phyloP scores from a whole-genome alignment of 805 yeast genomes.

The Maudiozyma pseudohumilis region DNA sequence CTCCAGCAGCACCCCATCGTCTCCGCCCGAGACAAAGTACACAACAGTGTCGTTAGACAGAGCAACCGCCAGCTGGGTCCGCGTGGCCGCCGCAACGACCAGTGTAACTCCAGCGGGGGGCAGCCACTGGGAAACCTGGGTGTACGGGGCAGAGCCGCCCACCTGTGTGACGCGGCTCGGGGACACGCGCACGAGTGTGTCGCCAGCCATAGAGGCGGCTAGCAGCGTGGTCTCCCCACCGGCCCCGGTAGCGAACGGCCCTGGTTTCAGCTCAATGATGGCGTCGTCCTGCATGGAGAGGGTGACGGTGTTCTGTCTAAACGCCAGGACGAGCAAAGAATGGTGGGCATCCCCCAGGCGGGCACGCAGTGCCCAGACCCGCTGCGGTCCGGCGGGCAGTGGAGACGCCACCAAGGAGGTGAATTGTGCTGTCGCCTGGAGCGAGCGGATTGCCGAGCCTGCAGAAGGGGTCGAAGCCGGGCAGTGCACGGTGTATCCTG shows the following conservation, averaged over 20 bases:
- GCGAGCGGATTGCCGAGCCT: constrained; percentile 32
- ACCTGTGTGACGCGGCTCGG: no score
- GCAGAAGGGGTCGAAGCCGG: constrained; percentile 23
- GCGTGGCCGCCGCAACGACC: constrained; percentile 49
- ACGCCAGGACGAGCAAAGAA: constrained; percentile 18
- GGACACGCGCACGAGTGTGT: no score
- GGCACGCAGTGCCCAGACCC: constrained; percentile 54
- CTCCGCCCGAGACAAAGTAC: constrained; percentile 56
- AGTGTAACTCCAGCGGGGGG: constrained; percentile 73
- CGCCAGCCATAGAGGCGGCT: no score
- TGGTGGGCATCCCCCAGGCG: constrained; percentile 15
- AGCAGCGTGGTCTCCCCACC: no score
- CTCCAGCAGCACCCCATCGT: constrained; percentile 41
- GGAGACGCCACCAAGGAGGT: constrained; percentile 63
- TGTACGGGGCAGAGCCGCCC: no score
- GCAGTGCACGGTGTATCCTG: no score
- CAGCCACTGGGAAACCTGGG: constrained; percentile 54
- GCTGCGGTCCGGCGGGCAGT: constrained; percentile 54
- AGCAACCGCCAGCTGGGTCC: constrained; percentile 58
- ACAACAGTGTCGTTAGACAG: constrained; percentile 65
- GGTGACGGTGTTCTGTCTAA: constrained; percentile 17
- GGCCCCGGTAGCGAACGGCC: no score
- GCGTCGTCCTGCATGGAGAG: constrained; percentile 33
- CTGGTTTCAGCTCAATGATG: constrained; percentile 51
- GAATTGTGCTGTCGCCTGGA: constrained; percentile 49